These are phyloP conservation scores for Stephanodiscus triporus DNA, from an alignment of 108 stramenopile genomes.

Conservation along the genomic window DNA sequence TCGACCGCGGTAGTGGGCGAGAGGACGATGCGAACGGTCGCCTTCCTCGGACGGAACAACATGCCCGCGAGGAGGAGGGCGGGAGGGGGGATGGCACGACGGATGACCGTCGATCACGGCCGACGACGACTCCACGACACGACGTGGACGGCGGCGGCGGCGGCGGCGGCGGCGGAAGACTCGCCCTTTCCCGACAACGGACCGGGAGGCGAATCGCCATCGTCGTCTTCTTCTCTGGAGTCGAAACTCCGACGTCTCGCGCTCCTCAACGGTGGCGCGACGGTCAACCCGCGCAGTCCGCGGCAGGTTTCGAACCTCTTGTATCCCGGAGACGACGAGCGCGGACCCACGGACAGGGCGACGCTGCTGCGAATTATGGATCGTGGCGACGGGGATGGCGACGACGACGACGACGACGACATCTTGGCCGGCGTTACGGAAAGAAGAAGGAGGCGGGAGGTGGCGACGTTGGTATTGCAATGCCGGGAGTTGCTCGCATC, in stretches of 20 bases:
- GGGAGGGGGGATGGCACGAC: background rate
- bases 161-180: background rate
- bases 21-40: too few species aligned
- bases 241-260: conserved; percentile 19
- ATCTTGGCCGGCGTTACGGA: conserved; percentile 1
- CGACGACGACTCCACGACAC: background rate
- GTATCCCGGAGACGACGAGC: conserved; percentile 46
- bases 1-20: too few species aligned
- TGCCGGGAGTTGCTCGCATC: conserved; percentile 50
- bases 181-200: too few species aligned
- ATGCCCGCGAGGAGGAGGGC: background rate
- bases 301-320: conserved; percentile 71
- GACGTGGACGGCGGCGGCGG: background rate
- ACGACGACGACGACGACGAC: conserved; percentile 7
- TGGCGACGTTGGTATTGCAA: conserved; percentile 63
- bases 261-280: conserved; percentile 37
- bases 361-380: conserved; percentile 28
- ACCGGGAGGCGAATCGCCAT: background rate
- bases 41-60: background rate
- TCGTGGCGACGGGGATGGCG: background rate
- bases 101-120: background rate
- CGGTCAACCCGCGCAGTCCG: conserved; percentile 73
- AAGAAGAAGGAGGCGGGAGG: conserved; percentile 20
- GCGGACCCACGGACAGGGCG: conserved; percentile 37
- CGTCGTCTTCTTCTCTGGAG: conserved; percentile 8